phyloP scores from a whole-genome alignment of 257 asterid species.

The Catharanthus roseus region DNA sequence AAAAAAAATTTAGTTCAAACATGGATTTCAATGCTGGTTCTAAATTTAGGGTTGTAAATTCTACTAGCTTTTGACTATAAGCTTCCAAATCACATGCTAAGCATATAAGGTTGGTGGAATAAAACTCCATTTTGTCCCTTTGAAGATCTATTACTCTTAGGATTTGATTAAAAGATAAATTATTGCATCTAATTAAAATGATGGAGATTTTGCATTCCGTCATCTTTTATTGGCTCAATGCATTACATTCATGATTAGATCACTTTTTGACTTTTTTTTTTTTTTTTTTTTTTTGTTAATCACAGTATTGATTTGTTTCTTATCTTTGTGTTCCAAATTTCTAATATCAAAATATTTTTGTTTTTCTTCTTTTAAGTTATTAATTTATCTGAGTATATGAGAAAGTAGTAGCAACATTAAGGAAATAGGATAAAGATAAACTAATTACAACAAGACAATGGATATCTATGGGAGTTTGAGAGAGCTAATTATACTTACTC shows the following conservation, averaged over 20 bases:
- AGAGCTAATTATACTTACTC: too few species aligned
- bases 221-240: conserved; percentile 55
- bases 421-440: too few species aligned
- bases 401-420: too few species aligned
- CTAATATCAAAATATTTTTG: too few species aligned
- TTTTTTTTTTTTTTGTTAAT: too few species aligned
- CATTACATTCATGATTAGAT: conserved; percentile 24
- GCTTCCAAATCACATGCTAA: conserved; percentile 1
- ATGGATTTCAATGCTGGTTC: neutral
- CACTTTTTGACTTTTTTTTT: conserved; percentile 1
- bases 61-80: conserved; percentile 8
- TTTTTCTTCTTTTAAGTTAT: too few species aligned
- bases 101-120: conserved; percentile 2
- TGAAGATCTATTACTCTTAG: neutral
- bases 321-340: too few species aligned
- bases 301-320: too few species aligned
- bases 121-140: neutral
- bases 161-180: conserved; percentile 10
- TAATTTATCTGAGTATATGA: too few species aligned
- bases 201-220: conserved; percentile 28
- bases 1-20: neutral
- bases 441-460: too few species aligned
- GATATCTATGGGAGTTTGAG: too few species aligned
- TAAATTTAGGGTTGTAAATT: neutral
- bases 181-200: conserved; percentile 31